A percentile compares a stretch with the other conserved stretches of the same genome.
Evolutionary conservation across 1,284 basidiomycete genomes (phyloP).

Genomic region (Cryptococcus sp.): DNA sequence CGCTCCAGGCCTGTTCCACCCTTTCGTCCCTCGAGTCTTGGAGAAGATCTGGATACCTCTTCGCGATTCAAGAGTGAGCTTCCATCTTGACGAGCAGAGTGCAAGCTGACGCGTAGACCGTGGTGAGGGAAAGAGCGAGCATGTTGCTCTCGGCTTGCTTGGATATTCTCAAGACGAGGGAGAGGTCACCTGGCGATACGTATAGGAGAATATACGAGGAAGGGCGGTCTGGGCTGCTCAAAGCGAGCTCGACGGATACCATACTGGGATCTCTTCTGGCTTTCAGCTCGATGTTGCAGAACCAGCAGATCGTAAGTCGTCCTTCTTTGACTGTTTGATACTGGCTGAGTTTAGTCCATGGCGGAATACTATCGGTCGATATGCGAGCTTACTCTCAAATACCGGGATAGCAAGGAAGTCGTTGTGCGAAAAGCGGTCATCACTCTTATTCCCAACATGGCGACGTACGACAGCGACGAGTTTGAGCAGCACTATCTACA

Average conservation of each 20-base stretch:
- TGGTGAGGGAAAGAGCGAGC: constrained; percentile 84
- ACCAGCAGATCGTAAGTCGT: constrained; percentile 79
- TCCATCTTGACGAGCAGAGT: background rate
- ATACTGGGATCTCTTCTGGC: constrained; percentile 92
- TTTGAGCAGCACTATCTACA: constrained; percentile 86
- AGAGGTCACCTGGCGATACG: constrained; percentile 50
- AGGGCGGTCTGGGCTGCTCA: constrained; percentile 78
- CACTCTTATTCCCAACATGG: constrained; percentile 84
- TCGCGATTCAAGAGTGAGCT: constrained; percentile 67
- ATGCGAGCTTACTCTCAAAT: constrained; percentile 84
- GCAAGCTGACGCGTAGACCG: constrained; percentile 28
- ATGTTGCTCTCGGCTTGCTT: constrained; percentile 84
- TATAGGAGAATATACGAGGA: constrained; percentile 79
- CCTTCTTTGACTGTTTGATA: background rate
- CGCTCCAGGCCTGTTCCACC: constrained; percentile 76
- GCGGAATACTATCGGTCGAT: constrained; percentile 80
- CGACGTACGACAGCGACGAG: constrained; percentile 86
- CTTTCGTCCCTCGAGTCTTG: constrained; percentile 77
- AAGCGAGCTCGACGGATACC: constrained; percentile 63
- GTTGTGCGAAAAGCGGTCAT: constrained; percentile 89
- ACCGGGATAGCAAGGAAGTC: constrained; percentile 78
- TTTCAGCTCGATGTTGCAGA: constrained; percentile 83
- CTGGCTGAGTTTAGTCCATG: constrained; percentile 69
- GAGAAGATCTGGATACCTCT: constrained; percentile 86
- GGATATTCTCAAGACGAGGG: constrained; percentile 65